phyloP scores from a whole-genome alignment of 139 green algal species.

The Edaphochlamys debaryana region DNA sequence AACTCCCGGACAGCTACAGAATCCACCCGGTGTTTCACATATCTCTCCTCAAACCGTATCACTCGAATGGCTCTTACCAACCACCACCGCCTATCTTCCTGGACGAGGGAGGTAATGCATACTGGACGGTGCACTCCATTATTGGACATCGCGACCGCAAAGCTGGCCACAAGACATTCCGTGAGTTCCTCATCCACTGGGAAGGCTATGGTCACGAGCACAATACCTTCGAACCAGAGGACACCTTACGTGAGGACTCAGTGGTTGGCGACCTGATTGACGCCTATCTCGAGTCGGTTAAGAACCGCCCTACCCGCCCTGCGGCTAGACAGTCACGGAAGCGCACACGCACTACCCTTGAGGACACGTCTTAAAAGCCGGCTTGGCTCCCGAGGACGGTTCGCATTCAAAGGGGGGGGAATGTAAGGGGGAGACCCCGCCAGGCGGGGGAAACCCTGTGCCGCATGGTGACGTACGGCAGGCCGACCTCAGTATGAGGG shows the following conservation, averaged over 20 bases:
- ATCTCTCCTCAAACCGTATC: conserved; percentile 13
- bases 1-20: conserved; percentile 38
- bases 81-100: background rate
- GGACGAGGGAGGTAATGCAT: background rate
- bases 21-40: conserved; percentile 58
- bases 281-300: background rate
- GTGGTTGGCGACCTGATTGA: background rate
- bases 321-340: no score
- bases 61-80: background rate
- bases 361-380: no score
- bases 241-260: background rate
- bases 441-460: no score
- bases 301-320: background rate
- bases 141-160: background rate
- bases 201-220: conserved; percentile 35
- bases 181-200: conserved; percentile 28
- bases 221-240: conserved; percentile 41
- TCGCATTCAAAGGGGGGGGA: background rate
- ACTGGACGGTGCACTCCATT: background rate
- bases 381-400: background rate
- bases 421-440: background rate
- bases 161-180: background rate
- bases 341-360: no score
- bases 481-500: no score
- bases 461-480: no score